Conservation (phyloP, 2,329 filamentous ascomycete genomes). For the Fusarium sp. region DNA sequence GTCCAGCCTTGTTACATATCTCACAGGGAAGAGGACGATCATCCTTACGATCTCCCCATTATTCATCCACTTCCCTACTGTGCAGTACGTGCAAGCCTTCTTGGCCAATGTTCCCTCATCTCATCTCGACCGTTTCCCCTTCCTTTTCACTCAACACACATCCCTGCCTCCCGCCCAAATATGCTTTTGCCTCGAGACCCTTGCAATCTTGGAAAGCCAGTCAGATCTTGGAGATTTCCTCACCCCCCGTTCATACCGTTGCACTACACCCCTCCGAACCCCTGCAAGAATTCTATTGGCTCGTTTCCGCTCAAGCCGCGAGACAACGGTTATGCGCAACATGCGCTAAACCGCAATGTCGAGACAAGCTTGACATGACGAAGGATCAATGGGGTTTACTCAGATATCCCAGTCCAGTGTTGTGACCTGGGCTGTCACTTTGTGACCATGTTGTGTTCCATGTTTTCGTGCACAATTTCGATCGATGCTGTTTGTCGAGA, state of each 20-base stretch:
- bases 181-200: slow-evolving; percentile 40
- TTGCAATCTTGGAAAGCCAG: slow-evolving; percentile 31
- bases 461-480: slow-evolving; percentile 32
- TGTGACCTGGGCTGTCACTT: slow-evolving; percentile 35
- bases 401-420: slow-evolving; percentile 53
- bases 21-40: slow-evolving; percentile 48
- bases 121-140: slow-evolving; percentile 39
- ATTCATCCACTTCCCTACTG: slow-evolving; percentile 31
- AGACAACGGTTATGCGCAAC: slow-evolving; percentile 69
- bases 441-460: slow-evolving; percentile 30
- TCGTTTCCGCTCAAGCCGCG: slow-evolving; percentile 55
- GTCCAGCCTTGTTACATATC: slow-evolving; percentile 38
- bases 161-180: slow-evolving; percentile 39
- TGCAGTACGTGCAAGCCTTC: slow-evolving; percentile 22
- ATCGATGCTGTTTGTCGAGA: slow-evolving; percentile 25
- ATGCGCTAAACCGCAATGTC: slow-evolving; percentile 67
- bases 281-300: slow-evolving; percentile 57
- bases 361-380: slow-evolving; percentile 61
- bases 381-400: slow-evolving; percentile 60
- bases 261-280: slow-evolving; percentile 49
- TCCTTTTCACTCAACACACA: slow-evolving; percentile 28
- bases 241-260: slow-evolving; percentile 30
- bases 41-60: slow-evolving; percentile 46
- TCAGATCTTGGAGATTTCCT: slow-evolving; percentile 24
- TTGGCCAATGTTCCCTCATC: slow-evolving; percentile 35